Evolutionary conservation across 352 stramenopile genomes (phyloP).

Genomic region (Saprolegnia diclina): DNA sequence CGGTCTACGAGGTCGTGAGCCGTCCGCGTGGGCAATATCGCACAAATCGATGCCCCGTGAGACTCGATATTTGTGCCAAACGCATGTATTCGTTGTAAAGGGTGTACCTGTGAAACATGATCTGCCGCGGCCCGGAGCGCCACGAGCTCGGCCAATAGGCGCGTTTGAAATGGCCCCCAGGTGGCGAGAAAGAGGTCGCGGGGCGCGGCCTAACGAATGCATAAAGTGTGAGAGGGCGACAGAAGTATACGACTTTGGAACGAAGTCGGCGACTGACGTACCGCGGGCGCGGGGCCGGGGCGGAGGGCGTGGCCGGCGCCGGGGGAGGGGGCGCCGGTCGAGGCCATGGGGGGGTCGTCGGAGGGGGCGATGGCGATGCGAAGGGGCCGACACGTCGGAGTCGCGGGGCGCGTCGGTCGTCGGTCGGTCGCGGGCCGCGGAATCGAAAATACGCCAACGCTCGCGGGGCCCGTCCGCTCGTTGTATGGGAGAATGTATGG

Average conservation of each 20-base stretch:
- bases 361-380: not conserved
- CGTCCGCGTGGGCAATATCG: not conserved
- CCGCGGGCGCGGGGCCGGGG: not conserved
- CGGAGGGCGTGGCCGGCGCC: not conserved
- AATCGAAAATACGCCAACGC: not conserved
- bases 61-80: not conserved
- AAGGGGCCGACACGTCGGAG: not conserved
- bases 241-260: not conserved
- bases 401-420: not conserved
- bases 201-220: not conserved
- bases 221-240: not conserved
- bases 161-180: not conserved
- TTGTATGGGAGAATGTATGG: not conserved
- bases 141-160: not conserved
- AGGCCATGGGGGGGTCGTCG: not conserved
- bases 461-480: not conserved
- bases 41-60: not conserved
- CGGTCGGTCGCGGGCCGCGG: not conserved
- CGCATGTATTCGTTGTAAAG: not conserved
- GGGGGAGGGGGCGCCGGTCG: not conserved
- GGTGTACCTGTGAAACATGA: not conserved
- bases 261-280: not conserved
- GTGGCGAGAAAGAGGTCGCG: not conserved
- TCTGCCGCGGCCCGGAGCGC: not conserved
- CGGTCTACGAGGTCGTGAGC: not conserved